phyloP scores from a whole-genome alignment of 177 flowering plant species.

The Tripterygium wilfordii region DNA sequence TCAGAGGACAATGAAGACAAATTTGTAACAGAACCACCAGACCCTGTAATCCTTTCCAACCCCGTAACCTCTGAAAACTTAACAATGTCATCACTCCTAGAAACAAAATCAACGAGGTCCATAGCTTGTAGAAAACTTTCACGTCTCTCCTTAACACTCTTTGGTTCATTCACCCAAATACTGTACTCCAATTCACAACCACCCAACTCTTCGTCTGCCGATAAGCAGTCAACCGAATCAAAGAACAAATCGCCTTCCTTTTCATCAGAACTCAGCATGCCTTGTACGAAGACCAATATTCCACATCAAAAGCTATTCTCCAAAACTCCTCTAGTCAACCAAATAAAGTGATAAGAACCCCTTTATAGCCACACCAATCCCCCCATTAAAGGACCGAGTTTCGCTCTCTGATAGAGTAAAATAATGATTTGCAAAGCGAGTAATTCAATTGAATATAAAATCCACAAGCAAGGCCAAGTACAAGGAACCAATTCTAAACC shows the following conservation, averaged over 20 bases:
- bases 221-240: constrained; percentile 50
- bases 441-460: constrained; percentile 11
- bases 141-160: constrained; percentile 57
- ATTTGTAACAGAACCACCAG: constrained; percentile 37
- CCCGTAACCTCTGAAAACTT: constrained; percentile 8
- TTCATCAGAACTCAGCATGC: constrained; percentile 44
- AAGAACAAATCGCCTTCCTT: constrained; percentile 51
- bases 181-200: constrained; percentile 26
- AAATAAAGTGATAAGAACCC: constrained; percentile 13
- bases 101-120: constrained; percentile 40
- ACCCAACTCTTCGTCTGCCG: constrained; percentile 25
- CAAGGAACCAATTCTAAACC: constrained; percentile 24
- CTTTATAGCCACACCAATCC: constrained; percentile 11
- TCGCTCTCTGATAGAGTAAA: constrained; percentile 28
- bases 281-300: constrained; percentile 24
- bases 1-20: constrained; percentile 11
- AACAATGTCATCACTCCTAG: constrained; percentile 9
- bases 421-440: constrained; percentile 16
- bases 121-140: constrained; percentile 39
- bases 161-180: constrained; percentile 60
- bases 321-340: constrained; percentile 1
- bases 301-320: constrained; percentile 40
- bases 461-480: constrained; percentile 16
- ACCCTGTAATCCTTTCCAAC: constrained; percentile 34
- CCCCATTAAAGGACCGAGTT: constrained; percentile 41